These are phyloP conservation scores for Fraxinus nigra DNA, from an alignment of 305 asterid species.

Conservation along the genomic window DNA sequence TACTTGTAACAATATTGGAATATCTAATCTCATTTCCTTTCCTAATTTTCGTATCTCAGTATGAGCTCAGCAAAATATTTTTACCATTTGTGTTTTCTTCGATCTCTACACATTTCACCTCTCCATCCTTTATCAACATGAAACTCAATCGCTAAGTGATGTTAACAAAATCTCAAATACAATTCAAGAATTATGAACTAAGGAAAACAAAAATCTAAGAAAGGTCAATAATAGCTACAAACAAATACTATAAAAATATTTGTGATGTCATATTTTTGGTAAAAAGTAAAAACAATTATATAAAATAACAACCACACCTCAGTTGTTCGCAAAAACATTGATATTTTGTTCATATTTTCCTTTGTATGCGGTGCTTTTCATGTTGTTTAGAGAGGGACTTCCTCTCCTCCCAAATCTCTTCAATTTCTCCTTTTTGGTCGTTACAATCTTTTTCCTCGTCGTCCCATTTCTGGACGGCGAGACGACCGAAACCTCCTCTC, in stretches of 20 bases:
- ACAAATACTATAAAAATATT: background rate
- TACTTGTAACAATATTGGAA: background rate
- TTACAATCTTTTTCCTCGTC: constrained; percentile 41
- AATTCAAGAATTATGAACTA: background rate
- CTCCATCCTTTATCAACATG: background rate
- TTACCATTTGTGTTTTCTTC: background rate
- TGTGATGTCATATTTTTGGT: background rate
- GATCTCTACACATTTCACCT: background rate
- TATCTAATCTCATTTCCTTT: background rate
- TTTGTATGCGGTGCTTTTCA: constrained; percentile 25
- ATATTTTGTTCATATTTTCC: constrained; percentile 23
- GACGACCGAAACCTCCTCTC: constrained; percentile 4
- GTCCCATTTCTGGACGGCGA: constrained; percentile 48
- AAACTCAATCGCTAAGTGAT: background rate
- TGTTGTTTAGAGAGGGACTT: constrained; percentile 32
- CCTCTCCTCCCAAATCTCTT: constrained; percentile 27
- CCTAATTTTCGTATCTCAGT: background rate
- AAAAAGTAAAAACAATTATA: background rate
- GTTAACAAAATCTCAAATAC: background rate
- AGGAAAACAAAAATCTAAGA: background rate
- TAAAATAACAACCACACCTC: constrained; percentile 2
- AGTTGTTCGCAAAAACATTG: background rate
- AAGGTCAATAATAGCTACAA: background rate
- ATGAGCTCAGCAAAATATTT: background rate
- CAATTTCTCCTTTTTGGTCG: constrained; percentile 9